Evolutionary conservation across 2,329 filamentous ascomycete genomes (phyloP).

Genomic region (Fusarium brachygibbosum): DNA sequence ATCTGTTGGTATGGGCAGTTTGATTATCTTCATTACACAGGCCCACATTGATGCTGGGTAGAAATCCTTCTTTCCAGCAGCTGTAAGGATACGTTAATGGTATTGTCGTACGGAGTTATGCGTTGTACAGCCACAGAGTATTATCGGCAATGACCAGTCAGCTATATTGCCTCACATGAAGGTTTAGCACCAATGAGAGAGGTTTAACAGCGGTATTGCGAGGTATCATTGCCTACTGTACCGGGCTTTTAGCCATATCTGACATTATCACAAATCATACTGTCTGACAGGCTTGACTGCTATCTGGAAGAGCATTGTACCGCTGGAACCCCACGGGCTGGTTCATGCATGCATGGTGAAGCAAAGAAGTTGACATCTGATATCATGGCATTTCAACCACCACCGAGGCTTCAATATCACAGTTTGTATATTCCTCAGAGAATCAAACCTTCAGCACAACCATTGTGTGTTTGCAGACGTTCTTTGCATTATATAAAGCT

Average conservation of each 20-base stretch:
- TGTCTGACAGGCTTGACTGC: conserved; percentile 18
- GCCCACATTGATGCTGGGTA: conserved; percentile 23
- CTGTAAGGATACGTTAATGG: conserved; percentile 10
- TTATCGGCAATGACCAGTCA: conserved; percentile 30
- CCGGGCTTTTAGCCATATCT: conserved; percentile 28
- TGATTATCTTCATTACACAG: conserved; percentile 33
- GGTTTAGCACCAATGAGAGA: conserved; percentile 25
- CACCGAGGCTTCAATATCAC: conserved; percentile 14
- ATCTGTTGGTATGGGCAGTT: conserved; percentile 23
- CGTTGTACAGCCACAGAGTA: conserved; percentile 11
- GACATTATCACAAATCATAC: conserved; percentile 28
- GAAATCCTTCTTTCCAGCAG: conserved; percentile 20
- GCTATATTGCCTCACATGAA: conserved; percentile 24
- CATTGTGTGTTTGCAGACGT: conserved; percentile 25
- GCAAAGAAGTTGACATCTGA: conserved; percentile 1
- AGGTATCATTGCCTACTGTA: conserved; percentile 10
- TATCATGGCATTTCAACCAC: conserved; percentile 17
- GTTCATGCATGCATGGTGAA: conserved; percentile 15
- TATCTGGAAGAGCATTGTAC: conserved; percentile 8
- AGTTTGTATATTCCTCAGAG: conserved; percentile 29
- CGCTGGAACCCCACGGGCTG: conserved; percentile 6
- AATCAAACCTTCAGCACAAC: conserved; percentile 1
- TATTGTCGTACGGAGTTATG: conserved; percentile 15
- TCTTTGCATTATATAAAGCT: conserved; percentile 22
- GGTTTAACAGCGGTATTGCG: not conserved